phyloP scores from a whole-genome alignment of 1,284 basidiomycete species.

The Marasmius sp. region DNA sequence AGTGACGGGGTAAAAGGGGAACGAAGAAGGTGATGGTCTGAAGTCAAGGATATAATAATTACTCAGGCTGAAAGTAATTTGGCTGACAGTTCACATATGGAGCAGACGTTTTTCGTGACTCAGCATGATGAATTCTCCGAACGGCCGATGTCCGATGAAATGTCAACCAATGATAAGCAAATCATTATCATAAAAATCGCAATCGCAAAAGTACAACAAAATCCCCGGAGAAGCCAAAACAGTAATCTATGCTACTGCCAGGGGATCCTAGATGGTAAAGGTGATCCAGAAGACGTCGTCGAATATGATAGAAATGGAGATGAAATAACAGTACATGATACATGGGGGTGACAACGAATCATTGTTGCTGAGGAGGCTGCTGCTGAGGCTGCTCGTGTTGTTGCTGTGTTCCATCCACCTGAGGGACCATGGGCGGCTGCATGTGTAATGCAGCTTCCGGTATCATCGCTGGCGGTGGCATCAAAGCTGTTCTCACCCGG shows the following conservation, averaged over 20 bases:
- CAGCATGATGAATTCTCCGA: not conserved
- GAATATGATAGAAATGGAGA: not conserved
- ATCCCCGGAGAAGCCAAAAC: not conserved
- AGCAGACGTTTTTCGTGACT: not conserved
- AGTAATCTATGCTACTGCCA: not conserved
- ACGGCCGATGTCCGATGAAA: not conserved
- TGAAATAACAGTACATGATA: slow-evolving; percentile 15
- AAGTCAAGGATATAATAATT: too few species aligned
- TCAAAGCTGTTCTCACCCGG: slow-evolving; percentile 65
- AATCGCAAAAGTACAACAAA: not conserved
- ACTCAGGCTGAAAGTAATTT: too few species aligned
- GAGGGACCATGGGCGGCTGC: slow-evolving; percentile 42
- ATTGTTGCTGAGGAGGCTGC: slow-evolving; percentile 20
- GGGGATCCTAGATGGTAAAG: not conserved
- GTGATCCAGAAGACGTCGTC: not conserved
- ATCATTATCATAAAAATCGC: too few species aligned
- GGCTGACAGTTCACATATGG: too few species aligned
- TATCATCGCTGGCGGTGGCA: slow-evolving; percentile 56
- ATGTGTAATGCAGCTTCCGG: slow-evolving; percentile 55
- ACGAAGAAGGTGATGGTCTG: too few species aligned
- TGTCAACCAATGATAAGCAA: not conserved
- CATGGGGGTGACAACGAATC: slow-evolving; percentile 9
- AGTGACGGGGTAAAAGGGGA: too few species aligned
- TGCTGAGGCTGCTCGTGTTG: slow-evolving; percentile 30
- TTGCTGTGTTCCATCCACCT: slow-evolving; percentile 36